Base-by-base conservation (phyloP, 148 eudicot genomes). In the Rhododendron henanense region DNA sequence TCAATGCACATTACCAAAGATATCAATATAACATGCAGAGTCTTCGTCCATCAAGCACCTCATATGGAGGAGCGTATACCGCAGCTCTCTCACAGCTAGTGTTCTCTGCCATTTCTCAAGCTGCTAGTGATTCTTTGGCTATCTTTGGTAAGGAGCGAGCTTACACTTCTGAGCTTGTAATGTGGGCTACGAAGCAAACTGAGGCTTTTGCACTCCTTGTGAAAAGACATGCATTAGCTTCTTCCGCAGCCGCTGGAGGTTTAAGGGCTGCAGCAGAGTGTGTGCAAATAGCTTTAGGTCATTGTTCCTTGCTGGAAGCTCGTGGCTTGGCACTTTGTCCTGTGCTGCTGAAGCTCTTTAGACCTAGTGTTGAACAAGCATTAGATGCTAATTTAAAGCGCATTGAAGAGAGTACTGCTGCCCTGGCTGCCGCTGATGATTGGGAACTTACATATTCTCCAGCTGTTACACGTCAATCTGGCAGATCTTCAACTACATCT, bases 31-130 rank as follows among this genome's bases (percentile, higher is more conserved):
- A 92, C 89, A 92, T 94, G 99, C 97, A 94, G 88, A 92, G 92
- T 81, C 96, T 95, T 86, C 98, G 96, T 81, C 99, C 99, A 81
- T 95, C 99, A 87, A 95, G 94, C 91, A 95, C 98, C 87, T 97
- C 99, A 69, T 97, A 97, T 90, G 98, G 99, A 88, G 99, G 99
- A 90, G 99, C 99, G 87, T 95, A 97, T 87, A 97, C 99, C 31
- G 98, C 99, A 78, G 99, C 99, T 21, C 95, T 97, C 61, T 94
- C 99, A 21, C 99, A 97, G 93, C 91, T 95, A 83, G 96, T 95
- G 55, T 95, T 97, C 86, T 97, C 99, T 87, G 93, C 97, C 88
- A 94, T 97, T 90, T 93, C 95, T 74, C 98, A 95, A 89, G 96
- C 98, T 25, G 94, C 96, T 35, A 94, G 91, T 83, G 99, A 97